phyloP scores from a whole-genome alignment of 1,284 basidiomycete genomes.

The Marasmius sp. region DNA sequence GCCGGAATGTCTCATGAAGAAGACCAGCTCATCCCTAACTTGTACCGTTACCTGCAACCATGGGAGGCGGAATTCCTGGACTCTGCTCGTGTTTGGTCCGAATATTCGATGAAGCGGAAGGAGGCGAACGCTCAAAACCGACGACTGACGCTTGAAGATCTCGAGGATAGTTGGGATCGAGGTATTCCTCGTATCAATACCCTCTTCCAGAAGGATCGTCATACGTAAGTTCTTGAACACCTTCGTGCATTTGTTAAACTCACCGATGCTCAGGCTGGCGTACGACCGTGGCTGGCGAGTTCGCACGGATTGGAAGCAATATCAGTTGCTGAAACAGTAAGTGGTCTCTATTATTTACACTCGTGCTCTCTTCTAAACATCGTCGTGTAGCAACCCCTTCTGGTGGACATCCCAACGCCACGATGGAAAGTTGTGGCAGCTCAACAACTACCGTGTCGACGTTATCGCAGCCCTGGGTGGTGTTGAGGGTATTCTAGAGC shows the following conservation, averaged over 20 bases:
- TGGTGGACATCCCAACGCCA: slow-evolving; percentile 99
- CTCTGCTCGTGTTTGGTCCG: slow-evolving; percentile 97
- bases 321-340: slow-evolving; percentile 88
- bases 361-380: background rate
- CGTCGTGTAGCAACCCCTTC: slow-evolving; percentile 78
- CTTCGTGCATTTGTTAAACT: slow-evolving; percentile 42
- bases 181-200: slow-evolving; percentile 98
- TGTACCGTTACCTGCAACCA: slow-evolving; percentile 97
- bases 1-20: slow-evolving; percentile 96
- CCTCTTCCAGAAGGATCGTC: slow-evolving; percentile 96
- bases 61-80: slow-evolving; percentile 99
- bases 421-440: slow-evolving; percentile 97
- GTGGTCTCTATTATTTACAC: slow-evolving; percentile 18
- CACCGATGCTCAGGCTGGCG: slow-evolving; percentile 69
- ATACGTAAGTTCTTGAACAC: slow-evolving; percentile 64
- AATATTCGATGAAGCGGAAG: slow-evolving; percentile 99
- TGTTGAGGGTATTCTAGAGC: slow-evolving; percentile 96
- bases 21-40: slow-evolving; percentile 92
- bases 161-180: slow-evolving; percentile 97
- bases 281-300: slow-evolving; percentile 99
- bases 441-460: slow-evolving; percentile 98
- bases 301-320: slow-evolving; percentile 96
- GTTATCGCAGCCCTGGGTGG: slow-evolving; percentile 98
- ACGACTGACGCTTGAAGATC: slow-evolving; percentile 93
- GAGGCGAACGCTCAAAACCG: slow-evolving; percentile 98